Conservation (phyloP, 345 rosid genomes). For the Capsella bursapastoris region DNA sequence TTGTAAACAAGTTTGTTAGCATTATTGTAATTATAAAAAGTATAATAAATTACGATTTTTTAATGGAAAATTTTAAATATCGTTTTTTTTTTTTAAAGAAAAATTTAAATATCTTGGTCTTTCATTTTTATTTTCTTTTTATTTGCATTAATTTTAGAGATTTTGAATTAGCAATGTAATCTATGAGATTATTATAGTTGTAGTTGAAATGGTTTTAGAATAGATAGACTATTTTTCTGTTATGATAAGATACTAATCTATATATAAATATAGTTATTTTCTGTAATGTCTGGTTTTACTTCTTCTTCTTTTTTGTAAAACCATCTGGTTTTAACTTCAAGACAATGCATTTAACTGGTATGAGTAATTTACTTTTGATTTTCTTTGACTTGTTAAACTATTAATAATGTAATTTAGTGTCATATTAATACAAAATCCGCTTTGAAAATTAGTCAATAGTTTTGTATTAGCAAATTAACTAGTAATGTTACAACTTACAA, state of each 20-base stretch:
- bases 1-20: too few species aligned
- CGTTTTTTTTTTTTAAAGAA: too few species aligned
- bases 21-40: neutral
- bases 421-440: neutral
- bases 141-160: neutral
- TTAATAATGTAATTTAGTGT: slow-evolving; percentile 4
- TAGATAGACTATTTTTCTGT: neutral
- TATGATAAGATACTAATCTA: neutral
- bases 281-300: neutral
- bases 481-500: neutral
- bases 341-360: neutral
- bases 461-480: neutral
- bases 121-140: neutral
- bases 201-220: neutral
- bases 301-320: neutral
- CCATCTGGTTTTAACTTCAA: neutral
- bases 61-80: slow-evolving; percentile 12
- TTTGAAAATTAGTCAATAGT: neutral
- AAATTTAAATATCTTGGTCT: slow-evolving; percentile 11
- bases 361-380: neutral
- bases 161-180: neutral
- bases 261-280: neutral
- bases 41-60: neutral
- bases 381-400: neutral
- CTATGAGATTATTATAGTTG: neutral